Base-by-base conservation (phyloP, 768 basidiomycete species). In the Termitomyces sp. region DNA sequence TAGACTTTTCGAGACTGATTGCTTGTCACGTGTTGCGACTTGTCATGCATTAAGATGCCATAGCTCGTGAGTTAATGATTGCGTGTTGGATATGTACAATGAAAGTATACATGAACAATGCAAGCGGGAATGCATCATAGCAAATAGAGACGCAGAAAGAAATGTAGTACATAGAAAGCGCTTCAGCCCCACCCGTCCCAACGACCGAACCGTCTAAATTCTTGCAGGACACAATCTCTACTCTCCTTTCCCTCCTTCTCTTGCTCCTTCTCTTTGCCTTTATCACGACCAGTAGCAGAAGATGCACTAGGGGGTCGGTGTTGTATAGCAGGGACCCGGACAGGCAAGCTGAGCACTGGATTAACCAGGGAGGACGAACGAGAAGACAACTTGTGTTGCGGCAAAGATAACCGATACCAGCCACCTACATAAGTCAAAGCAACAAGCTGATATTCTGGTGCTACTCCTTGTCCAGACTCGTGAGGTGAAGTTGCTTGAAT, bases 381-480 rank as follows among this genome's bases (percentile, higher is more conserved):
- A 61, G 61, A 51, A 45, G 47, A n/a, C 38, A 60, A 64, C 38
- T 66, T 69, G 58, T 59, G 64, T 59, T 60, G 64, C n/a, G 81
- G 90, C 15, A 94, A 70, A 17, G 86, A 79, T 11, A 95, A 75
- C 8, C 92, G 82, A 71, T 93, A 96, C 94, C 94, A 96, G 1
- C 91, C 89, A n/a, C 94, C 93, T 0, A 85, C 82, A 64, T 86
- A 94, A 0, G 94, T 96, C 59, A 96, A 70, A 5, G 90, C 91
- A 57, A 96, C 73, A 19, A 97, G 80, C 64, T 94, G 91, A 64
- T 86, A 80, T 61, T 93, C 86, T 19, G 66, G 62, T n/a, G 33
- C 35, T 60, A 58, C 46, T 54, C 46, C 55, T 15, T 60, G 62
- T 43, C 64, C 62, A n/a, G 63, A 56, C 41, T 67, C 67, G 41